Evolutionary conservation across 495 filamentous ascomycete genomes (phyloP).

Genomic region (Penicillium psychrofluorescens): DNA sequence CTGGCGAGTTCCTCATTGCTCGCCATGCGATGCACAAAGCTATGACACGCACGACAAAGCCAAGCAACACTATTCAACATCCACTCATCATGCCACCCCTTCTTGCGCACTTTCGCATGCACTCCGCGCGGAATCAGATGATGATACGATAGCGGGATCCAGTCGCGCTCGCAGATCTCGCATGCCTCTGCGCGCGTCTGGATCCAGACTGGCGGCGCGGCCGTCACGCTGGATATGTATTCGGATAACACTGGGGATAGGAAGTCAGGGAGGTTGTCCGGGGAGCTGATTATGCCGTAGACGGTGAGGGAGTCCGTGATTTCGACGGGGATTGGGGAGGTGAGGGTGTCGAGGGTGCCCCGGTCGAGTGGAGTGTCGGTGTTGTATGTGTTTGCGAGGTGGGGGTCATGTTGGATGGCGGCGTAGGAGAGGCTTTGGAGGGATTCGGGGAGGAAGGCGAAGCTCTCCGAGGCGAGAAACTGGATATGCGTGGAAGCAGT

Average conservation of each 20-base stretch:
- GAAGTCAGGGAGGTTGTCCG: constrained; percentile 43
- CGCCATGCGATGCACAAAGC: constrained; percentile 71
- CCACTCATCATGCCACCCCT: constrained; percentile 74
- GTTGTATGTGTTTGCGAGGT: constrained; percentile 42
- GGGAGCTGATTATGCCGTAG: constrained; percentile 49
- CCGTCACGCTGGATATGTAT: constrained; percentile 47
- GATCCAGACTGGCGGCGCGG: constrained; percentile 54
- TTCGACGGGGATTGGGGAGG: constrained; percentile 39
- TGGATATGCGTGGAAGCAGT: constrained; percentile 12
- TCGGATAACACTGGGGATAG: constrained; percentile 52
- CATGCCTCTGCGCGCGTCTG: constrained; percentile 53
- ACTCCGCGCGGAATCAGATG: constrained; percentile 72
- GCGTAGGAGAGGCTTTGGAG: constrained; percentile 58
- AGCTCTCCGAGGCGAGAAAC: constrained; percentile 67
- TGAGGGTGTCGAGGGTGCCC: constrained; percentile 30
- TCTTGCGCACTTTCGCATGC: constrained; percentile 71
- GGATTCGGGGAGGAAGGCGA: constrained; percentile 49
- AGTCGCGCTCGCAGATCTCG: constrained; percentile 75
- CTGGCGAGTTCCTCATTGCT: constrained; percentile 74
- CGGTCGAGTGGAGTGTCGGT: constrained; percentile 35
- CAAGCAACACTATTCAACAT: constrained; percentile 76
- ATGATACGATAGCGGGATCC: constrained; percentile 75
- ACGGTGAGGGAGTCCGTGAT: constrained; percentile 54
- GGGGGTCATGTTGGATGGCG: constrained; percentile 37
- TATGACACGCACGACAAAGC: constrained; percentile 84